These are phyloP conservation scores for Hyphodiscus sp. DNA, from an alignment of 2,329 filamentous ascomycete genomes.

Conservation along the genomic window DNA sequence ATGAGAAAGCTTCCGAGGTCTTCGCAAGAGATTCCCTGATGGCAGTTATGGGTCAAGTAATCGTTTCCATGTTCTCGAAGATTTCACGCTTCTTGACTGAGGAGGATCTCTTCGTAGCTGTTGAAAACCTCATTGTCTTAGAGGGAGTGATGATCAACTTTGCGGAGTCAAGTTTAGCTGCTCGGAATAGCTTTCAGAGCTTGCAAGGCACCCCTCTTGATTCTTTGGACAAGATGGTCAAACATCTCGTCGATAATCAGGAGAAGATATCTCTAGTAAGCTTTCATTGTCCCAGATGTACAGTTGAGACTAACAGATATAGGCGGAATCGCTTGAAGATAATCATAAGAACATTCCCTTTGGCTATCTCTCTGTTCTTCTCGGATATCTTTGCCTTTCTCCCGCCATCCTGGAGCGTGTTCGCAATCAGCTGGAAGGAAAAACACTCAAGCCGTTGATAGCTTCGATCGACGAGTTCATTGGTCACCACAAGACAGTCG, in stretches of 20 bases:
- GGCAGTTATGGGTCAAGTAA: slow-evolving; percentile 39
- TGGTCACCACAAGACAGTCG: slow-evolving; percentile 51
- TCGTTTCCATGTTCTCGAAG: slow-evolving; percentile 45
- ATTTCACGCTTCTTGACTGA: slow-evolving; percentile 43
- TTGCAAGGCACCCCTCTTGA: slow-evolving; percentile 31
- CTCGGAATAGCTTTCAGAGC: slow-evolving; percentile 44
- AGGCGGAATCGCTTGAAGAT: slow-evolving; percentile 68
- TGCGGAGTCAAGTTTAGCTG: slow-evolving; percentile 65
- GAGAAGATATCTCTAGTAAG: slow-evolving; percentile 62
- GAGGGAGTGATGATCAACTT: slow-evolving; percentile 84
- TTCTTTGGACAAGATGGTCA: slow-evolving; percentile 53
- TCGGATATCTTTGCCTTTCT: slow-evolving; percentile 72
- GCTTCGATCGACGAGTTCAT: slow-evolving; percentile 57
- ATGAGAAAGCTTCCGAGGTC: slow-evolving; percentile 57
- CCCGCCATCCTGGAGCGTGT: slow-evolving; percentile 37
- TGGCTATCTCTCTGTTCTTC: slow-evolving; percentile 77
- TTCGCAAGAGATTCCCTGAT: slow-evolving; percentile 59
- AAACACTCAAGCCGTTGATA: slow-evolving; percentile 44
- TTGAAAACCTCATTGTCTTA: slow-evolving; percentile 70
- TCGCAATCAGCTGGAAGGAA: slow-evolving; percentile 36
- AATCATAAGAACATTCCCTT: slow-evolving; percentile 75
- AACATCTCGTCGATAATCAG: slow-evolving; percentile 61
- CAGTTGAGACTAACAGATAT: slow-evolving; percentile 8
- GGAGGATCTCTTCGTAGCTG: slow-evolving; percentile 42
- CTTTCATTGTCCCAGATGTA: slow-evolving; percentile 9